Evolutionary conservation across 192 early-diverging fungal species (phyloP), one percentile per base, ranked within the genome.

Genomic region (Coemansia sp.): DNA sequence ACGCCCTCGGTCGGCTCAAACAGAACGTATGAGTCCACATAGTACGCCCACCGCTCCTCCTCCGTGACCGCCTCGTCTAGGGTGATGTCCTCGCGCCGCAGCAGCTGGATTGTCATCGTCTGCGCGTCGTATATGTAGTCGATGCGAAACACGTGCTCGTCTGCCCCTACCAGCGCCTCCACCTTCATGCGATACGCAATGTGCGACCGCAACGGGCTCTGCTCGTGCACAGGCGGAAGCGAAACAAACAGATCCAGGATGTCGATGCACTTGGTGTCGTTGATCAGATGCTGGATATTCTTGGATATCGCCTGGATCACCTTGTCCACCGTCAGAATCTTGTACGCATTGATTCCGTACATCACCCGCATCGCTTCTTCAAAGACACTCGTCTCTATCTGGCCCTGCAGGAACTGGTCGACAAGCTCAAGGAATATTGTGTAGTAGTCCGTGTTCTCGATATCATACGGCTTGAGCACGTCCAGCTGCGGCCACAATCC

Each of bases 11-110:
- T 92, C 15, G 91, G 82, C 52, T 88, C 86, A 31, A 94, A 87
- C 62, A 93, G 85, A 71, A 95, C 92, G 70, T 94, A 99, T 61
- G 90, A 91, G 74, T 94, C 92, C 19, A 99, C 91, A 58, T 98
- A 99, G 68, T 96, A 85, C 15, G 91, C 91, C 89, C 94, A 99
- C 44, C 88, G 89, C 76, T 97, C 96, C 68, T 97, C 94, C 19
- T 88, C 85, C 2, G 91, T 89, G 27, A 95, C 85, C 0, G 88
- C 83, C 36, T 87, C 87, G 58, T 94, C 92, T 28, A 88, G 54
- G 29, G 90, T 87, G 47, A 90, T 86, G 65, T 98, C 96, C 57
- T 96, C 92, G 62, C 93, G 94, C 30, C 86, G 84, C 41, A 98
- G 68, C 37, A 96, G 68, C 81, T 97, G 95, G 27, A 96, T 88